Conservation (phyloP, 106 monocot genomes). For the Chionographis japonica region DNA sequence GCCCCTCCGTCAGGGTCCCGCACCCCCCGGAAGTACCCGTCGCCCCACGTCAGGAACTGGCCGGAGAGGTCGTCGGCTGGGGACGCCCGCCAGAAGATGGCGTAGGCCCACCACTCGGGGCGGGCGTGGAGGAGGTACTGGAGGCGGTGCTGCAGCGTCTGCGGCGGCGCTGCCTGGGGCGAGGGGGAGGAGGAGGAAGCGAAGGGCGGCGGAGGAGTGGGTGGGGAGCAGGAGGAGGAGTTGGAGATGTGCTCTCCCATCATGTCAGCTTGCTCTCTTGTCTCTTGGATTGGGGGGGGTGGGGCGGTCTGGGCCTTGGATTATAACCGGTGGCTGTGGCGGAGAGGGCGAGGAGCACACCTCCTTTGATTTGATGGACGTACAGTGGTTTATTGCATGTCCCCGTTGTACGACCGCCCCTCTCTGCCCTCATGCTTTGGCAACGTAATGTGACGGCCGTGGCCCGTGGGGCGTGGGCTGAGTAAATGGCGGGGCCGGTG, state of each 20-base stretch:
- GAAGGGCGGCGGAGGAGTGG: background rate
- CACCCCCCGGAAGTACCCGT: slow-evolving; percentile 33
- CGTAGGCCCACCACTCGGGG: slow-evolving; percentile 50
- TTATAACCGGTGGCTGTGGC: too few relatives aligned
- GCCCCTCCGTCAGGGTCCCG: background rate
- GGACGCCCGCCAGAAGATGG: slow-evolving; percentile 42
- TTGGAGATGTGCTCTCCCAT: slow-evolving; percentile 1
- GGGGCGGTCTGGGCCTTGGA: too few relatives aligned
- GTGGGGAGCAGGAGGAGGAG: background rate
- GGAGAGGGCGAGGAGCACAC: too few relatives aligned
- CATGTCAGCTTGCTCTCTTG: too few relatives aligned
- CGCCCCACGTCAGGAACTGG: slow-evolving; percentile 9
- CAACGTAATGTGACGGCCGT: too few relatives aligned
- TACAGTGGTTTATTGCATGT: too few relatives aligned
- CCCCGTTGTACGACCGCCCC: too few relatives aligned
- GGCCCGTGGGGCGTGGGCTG: too few relatives aligned
- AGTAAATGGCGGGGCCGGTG: too few relatives aligned
- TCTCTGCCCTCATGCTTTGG: too few relatives aligned
- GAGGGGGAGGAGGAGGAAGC: background rate
- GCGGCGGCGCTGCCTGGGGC: background rate
- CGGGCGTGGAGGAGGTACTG: slow-evolving; percentile 25
- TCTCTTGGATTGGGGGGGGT: background rate
- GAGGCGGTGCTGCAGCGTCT: slow-evolving; percentile 15
- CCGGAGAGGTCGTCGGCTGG: slow-evolving; percentile 4
- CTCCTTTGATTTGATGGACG: too few relatives aligned